Base-by-base conservation (phyloP, 2,329 filamentous ascomycete genomes). In the Penicillium crustosum region DNA sequence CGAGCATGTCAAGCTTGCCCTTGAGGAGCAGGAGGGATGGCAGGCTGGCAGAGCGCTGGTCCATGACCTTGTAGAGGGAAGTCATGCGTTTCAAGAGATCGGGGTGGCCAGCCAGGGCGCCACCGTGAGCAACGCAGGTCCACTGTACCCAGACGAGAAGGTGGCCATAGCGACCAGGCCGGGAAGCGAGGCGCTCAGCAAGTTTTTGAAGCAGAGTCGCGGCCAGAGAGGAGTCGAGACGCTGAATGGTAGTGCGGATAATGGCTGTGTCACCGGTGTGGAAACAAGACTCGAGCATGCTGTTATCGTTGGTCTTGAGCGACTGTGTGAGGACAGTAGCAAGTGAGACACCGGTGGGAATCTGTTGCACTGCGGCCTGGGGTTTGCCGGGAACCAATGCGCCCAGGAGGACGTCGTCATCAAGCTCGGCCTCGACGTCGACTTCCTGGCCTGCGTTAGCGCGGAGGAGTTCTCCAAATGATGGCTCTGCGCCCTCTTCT, bases 61-160 rank as follows among this genome's bases (percentile, higher is more conserved):
- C 89, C 59, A 97, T 84, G 19, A 97, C 93, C 70, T 89, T 89
- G 74, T 93, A 90, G 54, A 99, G 81, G 41, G 89, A 87, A 48
- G 85, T 82, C 59, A 99, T 83, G 71, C 88, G 88, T 70, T 88
- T 87, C 65, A 94, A 83, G 38, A 96, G 82, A 62, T 93, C 89
- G n/a, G 90, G 86, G 73, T 96, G 91, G 33, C 89, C 89, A 12
- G 93, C 91, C 50, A 99, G 82, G 53, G 93, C 93, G 63, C 93
- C 94, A 64, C 94, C 94, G 71, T 99, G 94, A 2, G 90, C 88
- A 35, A 97, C 86, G 54, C 97, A 84, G 1, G 91, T 93, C 91
- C 92, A 96, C 76, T 97, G 93, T 43, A 97, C 89, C 93, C 94
- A 99, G 17, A 89, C 86, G 83, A 97, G 93, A 33, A 99, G 84